Evolutionary conservation across 495 filamentous ascomycete species (phyloP), one percentile per base, ranked within the genome.

Genomic region (Saxophila tyrrhenica): DNA sequence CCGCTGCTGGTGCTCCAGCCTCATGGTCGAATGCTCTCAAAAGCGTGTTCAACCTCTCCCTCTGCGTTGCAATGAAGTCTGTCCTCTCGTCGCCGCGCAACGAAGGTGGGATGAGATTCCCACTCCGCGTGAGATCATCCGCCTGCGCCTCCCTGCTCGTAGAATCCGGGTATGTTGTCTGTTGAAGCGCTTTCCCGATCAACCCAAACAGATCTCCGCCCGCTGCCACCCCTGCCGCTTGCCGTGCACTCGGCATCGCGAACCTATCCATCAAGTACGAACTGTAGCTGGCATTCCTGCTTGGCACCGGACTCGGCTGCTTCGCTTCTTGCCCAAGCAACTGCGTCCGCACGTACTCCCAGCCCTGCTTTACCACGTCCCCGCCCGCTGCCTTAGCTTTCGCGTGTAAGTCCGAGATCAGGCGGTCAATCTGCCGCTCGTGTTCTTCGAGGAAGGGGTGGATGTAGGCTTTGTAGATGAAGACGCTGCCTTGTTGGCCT

Each of bases 381-480:
- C 95, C 73, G 3, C 91, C 92, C 9, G 87, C 81, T 10, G 79
- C 74, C 65, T 82, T 86, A 56, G 86, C 82, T 39, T 81, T 80
- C 56, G 94, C 92, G 62, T 95, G 89, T 25, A 79, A 75, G 50
- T 78, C 77, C 55, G 82, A 82, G 67, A 97, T 96, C 59, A 95
- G 81, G 35, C 85, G 81, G 56, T 98, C 92, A 69, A 98, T 97
- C 55, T 89, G 80, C 17, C 73, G 69, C 67, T 99, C 92, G 66
- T 99, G 90, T 32, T 89, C 78, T 49, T 78, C 72, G 48, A 99
- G 81, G 72, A 89, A 94, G 1, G 94, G 92, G 64, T 94, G 79
- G 55, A 99, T 76, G 67, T 95, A 83, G 32, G 77, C 73, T 62
- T 86, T 77, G 72, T 97, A 99, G 59, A 97, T 73, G 50, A 83